Evolutionary conservation across 1,284 basidiomycete genomes (phyloP).

Genomic region (Ceratobasidium papillatum): DNA sequence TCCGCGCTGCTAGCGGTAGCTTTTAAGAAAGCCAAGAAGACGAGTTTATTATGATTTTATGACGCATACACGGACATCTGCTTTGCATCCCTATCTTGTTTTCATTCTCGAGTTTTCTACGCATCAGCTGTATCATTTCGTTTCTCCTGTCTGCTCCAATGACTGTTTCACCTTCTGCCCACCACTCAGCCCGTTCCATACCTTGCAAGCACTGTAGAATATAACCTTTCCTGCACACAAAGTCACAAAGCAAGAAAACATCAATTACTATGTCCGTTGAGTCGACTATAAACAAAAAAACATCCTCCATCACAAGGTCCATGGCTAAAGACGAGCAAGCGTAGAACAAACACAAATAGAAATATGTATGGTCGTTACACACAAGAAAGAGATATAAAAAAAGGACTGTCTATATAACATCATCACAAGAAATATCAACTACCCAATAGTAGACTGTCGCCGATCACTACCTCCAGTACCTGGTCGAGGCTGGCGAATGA

Average conservation of each 20-base stretch:
- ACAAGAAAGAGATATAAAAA: neutral
- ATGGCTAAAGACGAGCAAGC: neutral
- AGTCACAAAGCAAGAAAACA: neutral
- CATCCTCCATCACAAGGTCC: slow-evolving; percentile 26
- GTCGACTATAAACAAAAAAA: slow-evolving; percentile 7
- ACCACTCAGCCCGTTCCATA: slow-evolving; percentile 8
- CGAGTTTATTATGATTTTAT: neutral
- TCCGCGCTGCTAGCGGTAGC: neutral
- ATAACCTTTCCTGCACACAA: neutral
- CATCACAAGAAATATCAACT: neutral
- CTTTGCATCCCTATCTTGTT: neutral
- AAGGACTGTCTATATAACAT: slow-evolving; percentile 22
- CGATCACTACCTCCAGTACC: slow-evolving; percentile 14
- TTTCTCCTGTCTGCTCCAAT: neutral
- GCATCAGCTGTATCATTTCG: slow-evolving; percentile 15
- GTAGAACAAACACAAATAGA: neutral
- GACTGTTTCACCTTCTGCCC: neutral
- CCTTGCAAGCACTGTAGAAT: neutral
- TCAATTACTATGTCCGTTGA: neutral
- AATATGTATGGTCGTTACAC: neutral
- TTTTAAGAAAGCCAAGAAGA: neutral
- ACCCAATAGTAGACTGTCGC: slow-evolving; percentile 26
- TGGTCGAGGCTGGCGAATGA: slow-evolving; percentile 32
- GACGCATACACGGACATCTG: slow-evolving; percentile 16
- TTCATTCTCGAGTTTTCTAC: neutral